A percentile compares a stretch with the other conserved stretches of the same genome.
Conservation (phyloP, 75 land plant genomes). For the Selaginella moellendorffii region DNA sequence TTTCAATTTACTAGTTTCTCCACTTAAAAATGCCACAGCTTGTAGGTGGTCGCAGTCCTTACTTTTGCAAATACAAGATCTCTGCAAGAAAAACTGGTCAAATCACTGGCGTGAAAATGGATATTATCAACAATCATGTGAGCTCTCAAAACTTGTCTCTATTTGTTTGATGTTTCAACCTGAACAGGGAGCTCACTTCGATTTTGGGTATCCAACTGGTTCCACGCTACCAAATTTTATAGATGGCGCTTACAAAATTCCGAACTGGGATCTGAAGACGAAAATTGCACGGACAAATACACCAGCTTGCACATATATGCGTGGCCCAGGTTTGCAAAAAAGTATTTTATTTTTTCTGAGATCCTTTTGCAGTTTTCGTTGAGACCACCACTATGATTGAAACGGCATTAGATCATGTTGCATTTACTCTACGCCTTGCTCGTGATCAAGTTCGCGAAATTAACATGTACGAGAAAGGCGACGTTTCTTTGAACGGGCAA, state of each 20-base stretch:
- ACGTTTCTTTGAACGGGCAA: constrained; percentile 16
- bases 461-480: constrained; percentile 27
- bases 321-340: constrained; percentile 22
- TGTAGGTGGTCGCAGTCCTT: constrained; percentile 31
- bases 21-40: constrained; percentile 9
- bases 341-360: neutral
- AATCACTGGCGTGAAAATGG: constrained; percentile 20
- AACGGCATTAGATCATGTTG: constrained; percentile 26
- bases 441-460: constrained; percentile 19
- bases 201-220: constrained; percentile 28
- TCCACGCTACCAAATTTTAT: constrained; percentile 11
- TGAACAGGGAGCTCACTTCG: constrained; percentile 34
- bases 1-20: neutral
- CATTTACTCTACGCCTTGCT: constrained; percentile 12
- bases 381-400: constrained; percentile 31
- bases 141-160: neutral
- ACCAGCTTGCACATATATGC: constrained; percentile 33
- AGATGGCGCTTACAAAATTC: constrained; percentile 25
- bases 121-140: constrained; percentile 24
- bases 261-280: constrained; percentile 23
- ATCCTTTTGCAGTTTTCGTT: constrained; percentile 21
- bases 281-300: constrained; percentile 28
- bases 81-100: constrained; percentile 20
- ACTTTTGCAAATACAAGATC: constrained; percentile 23
- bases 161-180: neutral